These are phyloP conservation scores for Pleomassaria siparia DNA, from an alignment of 2,329 filamentous ascomycete genomes.

Conservation along the genomic window DNA sequence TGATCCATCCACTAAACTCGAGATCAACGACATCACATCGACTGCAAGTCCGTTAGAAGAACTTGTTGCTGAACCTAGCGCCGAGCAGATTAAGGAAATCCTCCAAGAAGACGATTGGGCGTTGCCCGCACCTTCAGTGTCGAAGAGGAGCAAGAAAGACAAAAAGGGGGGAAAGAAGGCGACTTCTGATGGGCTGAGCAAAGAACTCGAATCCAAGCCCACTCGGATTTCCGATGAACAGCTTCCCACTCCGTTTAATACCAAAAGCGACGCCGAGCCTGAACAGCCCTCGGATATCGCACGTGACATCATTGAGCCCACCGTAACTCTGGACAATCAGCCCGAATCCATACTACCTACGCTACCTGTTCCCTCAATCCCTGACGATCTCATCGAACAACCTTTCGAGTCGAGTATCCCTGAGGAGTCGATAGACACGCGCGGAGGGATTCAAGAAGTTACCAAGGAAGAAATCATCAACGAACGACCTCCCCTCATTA, in stretches of 20 bases:
- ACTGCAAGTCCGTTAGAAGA: constrained; percentile 4
- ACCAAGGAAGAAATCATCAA: constrained; percentile 5
- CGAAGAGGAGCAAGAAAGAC: constrained; percentile 22
- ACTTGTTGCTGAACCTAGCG: neutral
- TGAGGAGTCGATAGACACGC: neutral
- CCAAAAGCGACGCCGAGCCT: neutral
- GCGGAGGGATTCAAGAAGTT: constrained; percentile 5
- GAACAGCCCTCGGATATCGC: constrained; percentile 4
- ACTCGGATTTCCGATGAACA: neutral
- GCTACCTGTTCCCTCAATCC: neutral
- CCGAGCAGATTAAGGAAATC: constrained; percentile 11
- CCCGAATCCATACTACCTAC: neutral
- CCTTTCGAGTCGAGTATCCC: neutral
- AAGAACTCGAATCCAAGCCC: constrained; percentile 5
- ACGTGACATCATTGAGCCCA: constrained; percentile 3
- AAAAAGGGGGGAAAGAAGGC: constrained; percentile 29
- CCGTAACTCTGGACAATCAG: neutral
- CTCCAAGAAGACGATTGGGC: constrained; percentile 16
- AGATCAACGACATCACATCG: neutral
- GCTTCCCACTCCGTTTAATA: neutral
- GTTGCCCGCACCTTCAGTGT: constrained; percentile 18
- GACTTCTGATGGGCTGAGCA: constrained; percentile 8
- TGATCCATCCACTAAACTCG: neutral
- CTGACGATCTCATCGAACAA: constrained; percentile 1
- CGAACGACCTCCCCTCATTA: constrained; percentile 10